Percentiles rank a stretch among this genome's conserved stretches.
These are phyloP conservation scores for Metarhizium robertsii DNA, from an alignment of 2,329 filamentous ascomycete species.

Conservation along the genomic window DNA sequence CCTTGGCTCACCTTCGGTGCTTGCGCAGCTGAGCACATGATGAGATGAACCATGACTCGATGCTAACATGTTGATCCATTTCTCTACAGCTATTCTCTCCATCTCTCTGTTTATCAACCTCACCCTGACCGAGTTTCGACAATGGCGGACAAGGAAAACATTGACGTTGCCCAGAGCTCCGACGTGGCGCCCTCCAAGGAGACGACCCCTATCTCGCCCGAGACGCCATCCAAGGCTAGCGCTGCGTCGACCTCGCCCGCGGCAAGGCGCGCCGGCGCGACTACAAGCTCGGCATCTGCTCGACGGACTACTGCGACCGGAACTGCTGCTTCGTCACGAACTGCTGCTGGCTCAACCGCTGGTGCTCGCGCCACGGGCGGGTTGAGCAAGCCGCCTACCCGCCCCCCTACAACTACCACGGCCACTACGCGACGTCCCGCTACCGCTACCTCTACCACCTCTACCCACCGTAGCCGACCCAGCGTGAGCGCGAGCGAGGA, in stretches of 20 bases:
- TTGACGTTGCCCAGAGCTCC: constrained; percentile 34
- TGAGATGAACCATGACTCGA: background rate
- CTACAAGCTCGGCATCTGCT: constrained; percentile 22
- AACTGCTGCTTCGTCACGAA: constrained; percentile 14
- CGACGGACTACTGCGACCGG: constrained; percentile 22
- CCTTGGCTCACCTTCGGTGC: no score
- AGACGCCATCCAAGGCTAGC: constrained; percentile 23
- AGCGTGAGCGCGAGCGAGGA: constrained; percentile 41
- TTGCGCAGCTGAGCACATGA: background rate
- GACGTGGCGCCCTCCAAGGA: constrained; percentile 23
- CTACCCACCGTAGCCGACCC: constrained; percentile 36
- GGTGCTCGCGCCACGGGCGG: constrained; percentile 13
- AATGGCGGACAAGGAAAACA: constrained; percentile 40
- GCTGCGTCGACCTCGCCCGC: constrained; percentile 17
- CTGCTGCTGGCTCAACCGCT: constrained; percentile 4
- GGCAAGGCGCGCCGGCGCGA: constrained; percentile 25
- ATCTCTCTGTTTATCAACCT: background rate
- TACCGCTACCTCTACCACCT: constrained; percentile 25
- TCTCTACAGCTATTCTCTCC: background rate
- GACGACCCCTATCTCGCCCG: constrained; percentile 21
- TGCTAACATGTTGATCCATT: background rate
- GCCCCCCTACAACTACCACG: constrained; percentile 30
- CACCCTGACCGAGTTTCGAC: constrained; percentile 7
- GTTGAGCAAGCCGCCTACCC: constrained; percentile 39
- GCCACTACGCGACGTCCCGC: constrained; percentile 20